A percentile compares a stretch with the other conserved stretches of the same genome.
These are phyloP conservation scores for Monosporascus sp. DNA, from an alignment of 2,329 filamentous ascomycete species.

Conservation along the genomic window DNA sequence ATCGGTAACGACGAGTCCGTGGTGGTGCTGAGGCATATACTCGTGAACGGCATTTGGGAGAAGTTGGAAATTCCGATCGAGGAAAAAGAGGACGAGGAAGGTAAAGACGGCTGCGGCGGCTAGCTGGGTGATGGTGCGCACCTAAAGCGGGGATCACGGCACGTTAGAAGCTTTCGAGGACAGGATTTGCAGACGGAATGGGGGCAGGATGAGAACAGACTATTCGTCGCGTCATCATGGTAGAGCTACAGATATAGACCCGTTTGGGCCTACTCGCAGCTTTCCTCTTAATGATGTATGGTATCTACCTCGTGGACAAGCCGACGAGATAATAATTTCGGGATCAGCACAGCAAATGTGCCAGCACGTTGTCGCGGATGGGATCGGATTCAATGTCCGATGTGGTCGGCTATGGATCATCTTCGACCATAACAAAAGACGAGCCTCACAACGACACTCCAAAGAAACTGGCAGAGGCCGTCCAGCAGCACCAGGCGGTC, in stretches of 20 bases:
- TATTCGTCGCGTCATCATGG: slow-evolving; percentile 30
- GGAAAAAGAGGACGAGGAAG: slow-evolving; percentile 68
- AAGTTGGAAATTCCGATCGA: slow-evolving; percentile 85
- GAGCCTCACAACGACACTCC: not conserved
- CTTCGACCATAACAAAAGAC: slow-evolving; percentile 13
- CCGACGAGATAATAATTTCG: slow-evolving; percentile 12
- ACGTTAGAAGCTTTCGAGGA: not conserved
- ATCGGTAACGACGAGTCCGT: slow-evolving; percentile 81
- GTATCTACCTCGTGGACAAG: slow-evolving; percentile 4
- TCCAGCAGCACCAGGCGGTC: not conserved
- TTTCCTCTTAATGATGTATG: too few relatives aligned
- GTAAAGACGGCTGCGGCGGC: slow-evolving; percentile 59
- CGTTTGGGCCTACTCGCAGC: too few relatives aligned
- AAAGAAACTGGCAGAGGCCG: not conserved
- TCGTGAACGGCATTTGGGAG: slow-evolving; percentile 81
- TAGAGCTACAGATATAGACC: not conserved
- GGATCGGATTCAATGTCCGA: slow-evolving; percentile 1
- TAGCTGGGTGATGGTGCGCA: slow-evolving; percentile 71
- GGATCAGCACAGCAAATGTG: slow-evolving; percentile 16
- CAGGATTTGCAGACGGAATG: not conserved
- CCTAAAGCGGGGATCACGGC: slow-evolving; percentile 30
- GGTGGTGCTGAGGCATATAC: slow-evolving; percentile 79
- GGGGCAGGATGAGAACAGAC: slow-evolving; percentile 14
- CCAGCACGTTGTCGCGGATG: slow-evolving; percentile 8
- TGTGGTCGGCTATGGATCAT: slow-evolving; percentile 22